Base-by-base conservation (phyloP, 768 basidiomycete genomes). In the Boletus tylopilopsis region DNA sequence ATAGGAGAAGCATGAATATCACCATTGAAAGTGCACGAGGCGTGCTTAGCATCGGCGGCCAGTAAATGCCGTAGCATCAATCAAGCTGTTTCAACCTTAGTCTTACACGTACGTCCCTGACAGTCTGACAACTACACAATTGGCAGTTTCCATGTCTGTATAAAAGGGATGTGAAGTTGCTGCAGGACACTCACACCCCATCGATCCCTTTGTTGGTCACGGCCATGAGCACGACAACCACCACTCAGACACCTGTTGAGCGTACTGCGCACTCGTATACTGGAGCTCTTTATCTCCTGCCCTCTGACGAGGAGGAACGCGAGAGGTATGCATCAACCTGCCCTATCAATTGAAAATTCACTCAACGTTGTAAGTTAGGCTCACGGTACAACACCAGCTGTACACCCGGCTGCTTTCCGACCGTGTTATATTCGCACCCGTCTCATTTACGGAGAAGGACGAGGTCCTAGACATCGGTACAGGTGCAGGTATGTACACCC, bases 221-320 rank as follows among this genome's bases (percentile, higher is more conserved):
- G 3, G 42, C 19, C 25, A 57, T 60, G 59, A 51, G 38, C 18
- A 12, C 21, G 32, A 56, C 41, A 6, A 27, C 29, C 8, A 42
- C 43, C 12, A 2, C 5, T 5, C 45, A 51, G 23, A 45, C 5
- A 21, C 5, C 22, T 16, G 37, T 24, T 16, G 54, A 55, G 36
- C 59, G 58, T 12, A 47, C 53, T 0, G 27, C 62, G 15, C 59
- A 64, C 35, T 64, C 62, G 1, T 47, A 56, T 25, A 19, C 48
- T 9, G 62, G 62, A 23, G 40, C 55, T 21, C 43, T 55, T 0
- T 67, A 67, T 35, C 38, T 65, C 16, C 51, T 64, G 3, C 65
- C 64, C 18, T 59, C 56, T 5, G 62, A 65, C 5, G 62, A 65
- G 13, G 51, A 60, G 38, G 64, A 67, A 37, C 54, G 60, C 15